Evolutionary conservation across 768 basidiomycete genomes (phyloP), one percentile per base, ranked within the genome.

Genomic region (Podaxis mareebaensis): DNA sequence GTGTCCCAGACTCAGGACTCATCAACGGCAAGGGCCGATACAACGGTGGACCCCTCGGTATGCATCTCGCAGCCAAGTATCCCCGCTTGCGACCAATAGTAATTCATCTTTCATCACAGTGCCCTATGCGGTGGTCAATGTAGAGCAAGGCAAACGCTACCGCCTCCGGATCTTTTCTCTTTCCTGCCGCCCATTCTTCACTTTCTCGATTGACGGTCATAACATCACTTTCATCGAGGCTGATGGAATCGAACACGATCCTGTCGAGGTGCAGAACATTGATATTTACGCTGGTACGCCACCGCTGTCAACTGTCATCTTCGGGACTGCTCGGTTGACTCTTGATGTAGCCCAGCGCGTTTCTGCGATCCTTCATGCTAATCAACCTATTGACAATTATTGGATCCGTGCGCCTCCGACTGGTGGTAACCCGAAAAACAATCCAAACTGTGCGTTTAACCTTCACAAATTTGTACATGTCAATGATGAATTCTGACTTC

Each of bases 141-240:
- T 86, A 44, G 62, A 69, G 2, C 60, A 61, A 0, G 81, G 79
- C 11, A 75, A 77, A 57, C 74, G 83, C 30, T 86, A 86, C 67
- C 79, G 86, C 40, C 79, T 87, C 72, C 83, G 85, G 6, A 58
- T 87, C 15, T 70, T 87, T 66, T 77, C 78, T 51, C 76, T 76
- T 22, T 80, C 83, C 20, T 84, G 83, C 60, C 72, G 78, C 28
- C 75, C 77, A 11, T 73, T 72, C 42, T 81, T 78, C 71, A 70
- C 66, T 3, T 75, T 81, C 65, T 78, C 77, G 0, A 68, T 80
- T 26, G 77, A 79, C 26, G 68, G 74, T 0, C 73, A 76, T 51
- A 53, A 66, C 5, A 53, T 74, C 53, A 74, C 70, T 42, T 67
- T 76, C 58, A 69, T 58, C 46, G 60, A 74, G 63, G 70, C 68